phyloP scores from a whole-genome alignment of 2,329 filamentous ascomycete genomes.

The Alternaria dauci region DNA sequence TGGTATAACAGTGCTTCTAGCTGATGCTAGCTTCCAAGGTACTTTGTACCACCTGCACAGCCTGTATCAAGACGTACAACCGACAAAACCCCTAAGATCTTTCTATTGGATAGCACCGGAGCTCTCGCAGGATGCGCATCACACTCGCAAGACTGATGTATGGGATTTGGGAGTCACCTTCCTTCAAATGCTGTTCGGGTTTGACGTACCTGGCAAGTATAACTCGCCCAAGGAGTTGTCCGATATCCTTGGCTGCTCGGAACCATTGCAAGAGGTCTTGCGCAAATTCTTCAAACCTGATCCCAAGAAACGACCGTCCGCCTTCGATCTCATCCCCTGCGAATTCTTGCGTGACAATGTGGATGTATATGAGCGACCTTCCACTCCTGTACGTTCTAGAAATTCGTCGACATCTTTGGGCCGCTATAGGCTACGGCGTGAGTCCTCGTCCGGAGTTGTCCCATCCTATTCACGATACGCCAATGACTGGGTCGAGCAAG shows the following conservation, averaged over 20 bases:
- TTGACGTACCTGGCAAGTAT: constrained; percentile 77
- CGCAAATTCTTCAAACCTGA: constrained; percentile 85
- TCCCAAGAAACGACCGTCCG: constrained; percentile 82
- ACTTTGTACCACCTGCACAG: constrained; percentile 70
- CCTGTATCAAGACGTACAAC: constrained; percentile 60
- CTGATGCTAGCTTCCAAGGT: constrained; percentile 75
- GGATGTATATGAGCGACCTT: constrained; percentile 50
- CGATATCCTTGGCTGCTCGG: constrained; percentile 74
- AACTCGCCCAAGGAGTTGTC: constrained; percentile 79
- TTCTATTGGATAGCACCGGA: constrained; percentile 87
- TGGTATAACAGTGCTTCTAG: constrained; percentile 73
- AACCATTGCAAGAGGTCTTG: constrained; percentile 79
- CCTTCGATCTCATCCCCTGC: constrained; percentile 73
- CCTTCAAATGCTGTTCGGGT: constrained; percentile 91
- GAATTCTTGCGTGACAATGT: constrained; percentile 63
- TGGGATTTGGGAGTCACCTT: constrained; percentile 96
- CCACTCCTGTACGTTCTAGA: constrained; percentile 47
- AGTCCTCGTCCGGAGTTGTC: constrained; percentile 45
- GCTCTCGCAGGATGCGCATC: constrained; percentile 65
- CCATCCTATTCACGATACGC: constrained; percentile 75
- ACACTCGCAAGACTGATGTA: constrained; percentile 82
- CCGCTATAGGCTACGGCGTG: constrained; percentile 45
- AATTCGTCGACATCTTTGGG: constrained; percentile 49
- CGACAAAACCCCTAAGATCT: constrained; percentile 71
- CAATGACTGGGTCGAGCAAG: constrained; percentile 90